phyloP scores from a whole-genome alignment of 805 yeast genomes.

The Candida boleticola region DNA sequence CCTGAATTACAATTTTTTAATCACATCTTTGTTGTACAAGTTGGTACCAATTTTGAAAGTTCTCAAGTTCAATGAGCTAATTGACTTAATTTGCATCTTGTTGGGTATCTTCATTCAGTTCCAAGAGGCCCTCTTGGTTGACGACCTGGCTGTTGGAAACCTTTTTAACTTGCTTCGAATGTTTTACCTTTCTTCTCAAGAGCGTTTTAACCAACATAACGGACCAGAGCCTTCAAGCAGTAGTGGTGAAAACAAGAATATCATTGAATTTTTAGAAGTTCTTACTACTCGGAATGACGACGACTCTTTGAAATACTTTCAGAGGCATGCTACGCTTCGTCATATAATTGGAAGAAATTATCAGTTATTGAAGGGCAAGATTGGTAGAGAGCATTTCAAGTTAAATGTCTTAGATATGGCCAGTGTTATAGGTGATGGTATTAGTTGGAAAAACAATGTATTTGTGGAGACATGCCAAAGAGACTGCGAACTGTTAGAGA shows the following conservation, averaged over 20 bases:
- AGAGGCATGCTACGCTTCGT: constrained; percentile 27
- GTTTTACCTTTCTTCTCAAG: constrained; percentile 29
- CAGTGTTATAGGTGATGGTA: constrained; percentile 33
- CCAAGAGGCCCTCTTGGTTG: constrained; percentile 4
- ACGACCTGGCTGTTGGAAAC: constrained; percentile 15
- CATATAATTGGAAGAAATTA: constrained; percentile 25
- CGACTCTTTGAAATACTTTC: constrained; percentile 27
- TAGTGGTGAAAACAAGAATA: constrained; percentile 19
- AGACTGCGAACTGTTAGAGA: constrained; percentile 33
- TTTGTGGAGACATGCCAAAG: constrained; percentile 33
- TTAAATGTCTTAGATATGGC: constrained; percentile 31
- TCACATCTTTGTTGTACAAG: background rate
- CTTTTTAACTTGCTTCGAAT: constrained; percentile 36
- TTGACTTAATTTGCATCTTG: constrained; percentile 30
- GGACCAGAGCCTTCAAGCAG: constrained; percentile 10
- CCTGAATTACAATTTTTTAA: background rate
- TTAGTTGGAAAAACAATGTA: constrained; percentile 29
- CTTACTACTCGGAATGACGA: constrained; percentile 35
- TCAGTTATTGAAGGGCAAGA: constrained; percentile 18
- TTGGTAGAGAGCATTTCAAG: constrained; percentile 12
- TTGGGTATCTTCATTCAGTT: constrained; percentile 28
- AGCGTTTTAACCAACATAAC: too few species aligned
- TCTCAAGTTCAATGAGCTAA: constrained; percentile 30
- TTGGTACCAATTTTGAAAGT: constrained; percentile 7
- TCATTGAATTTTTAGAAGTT: constrained; percentile 22